Conservation (phyloP, 768 basidiomycete species). For the Tulasnella sp. region DNA sequence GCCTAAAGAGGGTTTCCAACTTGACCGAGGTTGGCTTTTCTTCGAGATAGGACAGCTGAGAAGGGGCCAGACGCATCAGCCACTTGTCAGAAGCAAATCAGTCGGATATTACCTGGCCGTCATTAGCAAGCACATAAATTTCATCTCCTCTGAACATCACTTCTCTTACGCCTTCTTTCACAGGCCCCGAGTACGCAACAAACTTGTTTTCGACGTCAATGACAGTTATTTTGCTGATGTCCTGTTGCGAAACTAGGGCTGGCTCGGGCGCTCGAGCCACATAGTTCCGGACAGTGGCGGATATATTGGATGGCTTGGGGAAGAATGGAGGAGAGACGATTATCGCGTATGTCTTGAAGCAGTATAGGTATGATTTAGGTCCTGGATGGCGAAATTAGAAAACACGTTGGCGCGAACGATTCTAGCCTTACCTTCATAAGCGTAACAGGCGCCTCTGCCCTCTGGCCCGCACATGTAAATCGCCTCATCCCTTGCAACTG, state of each 20-base stretch:
- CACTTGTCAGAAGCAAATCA: background rate
- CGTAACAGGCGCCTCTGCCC: slow-evolving; percentile 77
- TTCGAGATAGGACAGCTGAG: slow-evolving; percentile 59
- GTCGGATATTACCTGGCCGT: slow-evolving; percentile 58
- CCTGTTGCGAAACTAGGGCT: slow-evolving; percentile 39
- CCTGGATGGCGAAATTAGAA: slow-evolving; percentile 41
- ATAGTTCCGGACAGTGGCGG: slow-evolving; percentile 71
- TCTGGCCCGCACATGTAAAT: slow-evolving; percentile 81
- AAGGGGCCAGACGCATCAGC: background rate
- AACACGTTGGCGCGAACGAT: slow-evolving; percentile 16
- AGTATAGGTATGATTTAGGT: slow-evolving; percentile 70
- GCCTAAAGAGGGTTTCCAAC: slow-evolving; percentile 77
- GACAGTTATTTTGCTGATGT: slow-evolving; percentile 75
- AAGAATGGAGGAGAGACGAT: slow-evolving; percentile 84
- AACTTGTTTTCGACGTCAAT: slow-evolving; percentile 92
- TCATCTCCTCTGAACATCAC: slow-evolving; percentile 78
- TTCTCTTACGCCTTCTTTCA: slow-evolving; percentile 76
- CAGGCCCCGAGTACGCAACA: slow-evolving; percentile 75
- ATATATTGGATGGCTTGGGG: slow-evolving; percentile 58
- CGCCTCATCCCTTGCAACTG: slow-evolving; percentile 87
- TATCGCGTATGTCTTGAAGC: slow-evolving; percentile 78
- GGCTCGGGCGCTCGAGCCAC: slow-evolving; percentile 49
- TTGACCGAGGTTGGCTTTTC: slow-evolving; percentile 83
- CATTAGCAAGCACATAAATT: slow-evolving; percentile 72
- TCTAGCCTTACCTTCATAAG: slow-evolving; percentile 71